These are phyloP conservation scores for Fagopyrum esculentum DNA, from an alignment of 148 eudicot species.

Conservation along the genomic window DNA sequence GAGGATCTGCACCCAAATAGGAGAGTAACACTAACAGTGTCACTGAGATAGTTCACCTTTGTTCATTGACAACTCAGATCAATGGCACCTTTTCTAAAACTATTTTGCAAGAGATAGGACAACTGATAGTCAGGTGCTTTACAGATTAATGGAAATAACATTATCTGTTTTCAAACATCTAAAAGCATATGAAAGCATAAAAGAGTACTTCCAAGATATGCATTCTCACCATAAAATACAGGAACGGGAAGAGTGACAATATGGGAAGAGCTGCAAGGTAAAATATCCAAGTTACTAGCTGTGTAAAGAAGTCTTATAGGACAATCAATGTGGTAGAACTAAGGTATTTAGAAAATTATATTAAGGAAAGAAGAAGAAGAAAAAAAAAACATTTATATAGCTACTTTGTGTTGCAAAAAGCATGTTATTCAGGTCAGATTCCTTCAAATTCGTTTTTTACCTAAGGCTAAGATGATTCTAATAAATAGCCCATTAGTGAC, in stretches of 20 bases:
- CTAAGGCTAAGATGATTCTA: neutral
- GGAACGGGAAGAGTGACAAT: slow-evolving; percentile 87
- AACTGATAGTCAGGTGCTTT: neutral
- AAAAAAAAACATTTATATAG: too few relatives aligned
- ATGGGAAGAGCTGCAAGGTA: slow-evolving; percentile 70
- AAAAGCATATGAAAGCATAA: neutral
- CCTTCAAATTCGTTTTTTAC: neutral
- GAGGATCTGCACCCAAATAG: neutral
- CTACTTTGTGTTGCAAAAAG: neutral
- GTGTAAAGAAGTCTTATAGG: neutral
- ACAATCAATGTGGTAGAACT: too few relatives aligned
- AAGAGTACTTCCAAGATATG: neutral
- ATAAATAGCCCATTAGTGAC: neutral
- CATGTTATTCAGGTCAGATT: neutral
- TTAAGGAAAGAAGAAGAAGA: neutral
- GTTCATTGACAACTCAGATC: neutral
- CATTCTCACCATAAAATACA: slow-evolving; percentile 84
- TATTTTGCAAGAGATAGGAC: neutral
- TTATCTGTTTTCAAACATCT: neutral
- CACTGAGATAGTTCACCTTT: neutral
- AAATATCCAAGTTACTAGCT: neutral
- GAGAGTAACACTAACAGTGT: neutral
- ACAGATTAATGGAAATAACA: neutral
- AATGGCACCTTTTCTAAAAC: neutral
- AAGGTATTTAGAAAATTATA: neutral